Evolutionary conservation across 2,329 filamentous ascomycete genomes (phyloP), one percentile per base, ranked within the genome.

Genomic region (Taxawa tesnikishii): DNA sequence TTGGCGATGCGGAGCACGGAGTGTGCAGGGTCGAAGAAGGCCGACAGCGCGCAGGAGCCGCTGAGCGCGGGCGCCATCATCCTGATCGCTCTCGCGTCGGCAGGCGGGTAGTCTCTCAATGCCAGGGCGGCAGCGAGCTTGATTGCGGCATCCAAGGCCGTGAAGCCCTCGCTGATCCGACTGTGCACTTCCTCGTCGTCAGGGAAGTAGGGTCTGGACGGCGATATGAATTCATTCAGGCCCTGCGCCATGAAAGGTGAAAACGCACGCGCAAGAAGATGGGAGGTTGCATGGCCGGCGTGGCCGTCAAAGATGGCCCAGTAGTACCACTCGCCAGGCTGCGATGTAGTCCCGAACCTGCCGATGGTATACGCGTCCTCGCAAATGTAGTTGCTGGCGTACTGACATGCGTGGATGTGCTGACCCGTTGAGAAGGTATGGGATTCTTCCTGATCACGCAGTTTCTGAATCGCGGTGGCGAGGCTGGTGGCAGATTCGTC

Each of bases 11-110:
- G 68, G 0, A 83, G 53, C 0, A 58, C 68, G 4, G 60, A 59
- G 1, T 59, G 58, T 1, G 43, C 36, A 0, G 72, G 63, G 38
- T 83, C 74, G 45, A 72, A 79, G 2, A 79, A 53, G 0, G 74
- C 63, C 2, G 82, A 57, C 1, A 80, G 56, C 8, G 76, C 76
- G 41, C 75, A 80, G 4, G 73, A 78, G 4, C 76, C 75, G 2
- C 64, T 54, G 31, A 60, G 58, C 2, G 57, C 62, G 18, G 56
- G 50, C 0, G 47, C 46, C 2, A 63, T 47, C 3, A 44, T 43
- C 3, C 38, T 32, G 6, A 49, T 38, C 4, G 38, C 34, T 12
- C 53, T 42, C 3, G 47, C 53, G 31, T 51, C 49, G 11, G 46
- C 40, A 13, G 13, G 38, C 36, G 17, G 27, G 13, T 16, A 38